A percentile compares a stretch with the other conserved stretches of the same genome.
phyloP scores from a whole-genome alignment of 2,329 filamentous ascomycete genomes.

The Xylaria sp. region DNA sequence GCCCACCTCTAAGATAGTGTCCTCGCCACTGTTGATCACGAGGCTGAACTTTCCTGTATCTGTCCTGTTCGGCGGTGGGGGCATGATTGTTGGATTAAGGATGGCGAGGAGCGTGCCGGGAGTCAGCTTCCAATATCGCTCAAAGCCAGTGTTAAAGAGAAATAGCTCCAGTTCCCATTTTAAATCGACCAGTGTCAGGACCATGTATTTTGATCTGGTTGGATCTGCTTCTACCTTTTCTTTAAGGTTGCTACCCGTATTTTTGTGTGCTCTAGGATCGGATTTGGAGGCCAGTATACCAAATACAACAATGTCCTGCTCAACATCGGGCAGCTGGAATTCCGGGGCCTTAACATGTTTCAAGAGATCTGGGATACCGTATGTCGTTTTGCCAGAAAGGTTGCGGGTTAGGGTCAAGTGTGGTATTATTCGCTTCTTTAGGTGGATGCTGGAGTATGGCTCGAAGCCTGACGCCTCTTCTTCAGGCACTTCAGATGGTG shows the following conservation, averaged over 20 bases:
- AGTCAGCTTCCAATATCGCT: conserved; percentile 92
- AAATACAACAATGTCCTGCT: conserved; percentile 90
- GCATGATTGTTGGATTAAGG: conserved; percentile 90
- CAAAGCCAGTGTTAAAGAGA: conserved; percentile 90
- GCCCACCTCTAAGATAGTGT: conserved; percentile 91
- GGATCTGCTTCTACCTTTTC: conserved; percentile 64
- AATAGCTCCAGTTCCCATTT: conserved; percentile 92
- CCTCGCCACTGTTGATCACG: conserved; percentile 84
- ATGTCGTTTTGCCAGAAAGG: conserved; percentile 79
- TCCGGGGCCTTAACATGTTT: conserved; percentile 83
- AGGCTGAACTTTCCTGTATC: conserved; percentile 88
- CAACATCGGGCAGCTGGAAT: conserved; percentile 82
- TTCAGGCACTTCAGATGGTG: conserved; percentile 52
- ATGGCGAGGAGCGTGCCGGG: conserved; percentile 93
- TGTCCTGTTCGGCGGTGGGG: conserved; percentile 77
- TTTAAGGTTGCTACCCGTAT: conserved; percentile 55
- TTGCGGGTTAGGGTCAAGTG: conserved; percentile 83
- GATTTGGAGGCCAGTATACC: conserved; percentile 91
- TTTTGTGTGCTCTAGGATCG: conserved; percentile 72
- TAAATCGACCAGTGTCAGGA: conserved; percentile 85
- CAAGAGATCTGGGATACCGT: conserved; percentile 82
- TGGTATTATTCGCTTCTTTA: conserved; percentile 83
- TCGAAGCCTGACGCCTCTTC: conserved; percentile 76
- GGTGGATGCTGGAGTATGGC: conserved; percentile 83
- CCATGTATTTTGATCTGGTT: conserved; percentile 86